Base-by-base conservation (phyloP, 805 yeast genomes). In the Starmerella tilneyi region DNA sequence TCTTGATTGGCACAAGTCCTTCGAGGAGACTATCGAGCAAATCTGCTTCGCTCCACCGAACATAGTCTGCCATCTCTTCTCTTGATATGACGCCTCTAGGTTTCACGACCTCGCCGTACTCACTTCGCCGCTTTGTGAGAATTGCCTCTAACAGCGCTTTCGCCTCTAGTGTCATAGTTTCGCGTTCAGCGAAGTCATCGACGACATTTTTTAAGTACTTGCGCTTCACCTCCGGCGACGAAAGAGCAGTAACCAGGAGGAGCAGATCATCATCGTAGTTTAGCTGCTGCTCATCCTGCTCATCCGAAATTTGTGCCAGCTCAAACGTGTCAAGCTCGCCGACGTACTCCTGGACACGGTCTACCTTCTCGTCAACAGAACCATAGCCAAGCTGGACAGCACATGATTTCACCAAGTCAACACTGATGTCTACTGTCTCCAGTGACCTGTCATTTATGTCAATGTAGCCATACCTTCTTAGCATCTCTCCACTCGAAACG, bases 381-480 rank as follows among this genome's bases (percentile, higher is more conserved):
- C 17, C 15, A 9, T 29, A 24, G 20, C 37, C 41, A 16, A 42
- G 35, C 13, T 29, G 22, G 24, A 19, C 33, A 3, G 46, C 53
- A 19, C 21, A 30, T 19, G 35, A 32, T 15, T 16, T 5, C 9
- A 43, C 38, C 32, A 39, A 35, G 17, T 42, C 48, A 20, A 34
- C 41, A 11, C 33, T 13, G 34, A 89, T 55, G 61, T 89, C 97
- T 7, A 80, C 95, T 56, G 83, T 81, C 60, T 89, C 97, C 59
- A 68, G 75, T 38, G 73, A 74, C 2, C 92, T 81, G 0, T 84
- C 84, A 17, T 68, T 70, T 50, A 65, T 61, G 63, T 88, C 96
- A 21, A 85, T 92, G 56, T 84, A 89, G 0, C 98, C 98, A 55
- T 89, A 89, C 46, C 94, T 73, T 56, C 98, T 73, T 45, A 92